Percentiles rank a stretch among this genome's conserved stretches.
phyloP scores from a whole-genome alignment of 129 eudicot genomes.

The Helianthus tuberosus region DNA sequence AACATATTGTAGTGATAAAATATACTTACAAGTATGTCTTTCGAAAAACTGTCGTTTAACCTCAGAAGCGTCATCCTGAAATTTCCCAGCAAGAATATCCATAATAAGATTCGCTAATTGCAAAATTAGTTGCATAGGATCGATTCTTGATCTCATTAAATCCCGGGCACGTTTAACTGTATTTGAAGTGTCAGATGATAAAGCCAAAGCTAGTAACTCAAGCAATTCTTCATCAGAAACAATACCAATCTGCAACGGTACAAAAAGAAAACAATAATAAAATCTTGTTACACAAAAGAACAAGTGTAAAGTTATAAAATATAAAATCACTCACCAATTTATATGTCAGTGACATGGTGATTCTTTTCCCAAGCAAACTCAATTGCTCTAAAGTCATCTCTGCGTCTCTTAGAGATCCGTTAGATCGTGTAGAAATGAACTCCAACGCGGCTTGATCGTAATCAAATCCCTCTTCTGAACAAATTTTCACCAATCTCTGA shows the following conservation, averaged over 20 bases:
- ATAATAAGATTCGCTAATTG: slow-evolving; percentile 91
- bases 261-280: background rate
- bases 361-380: slow-evolving; percentile 77
- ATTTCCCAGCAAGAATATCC: slow-evolving; percentile 94
- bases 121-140: slow-evolving; percentile 84
- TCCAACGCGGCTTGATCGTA: slow-evolving; percentile 72
- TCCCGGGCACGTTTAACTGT: slow-evolving; percentile 88
- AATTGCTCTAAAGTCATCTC: slow-evolving; percentile 98
- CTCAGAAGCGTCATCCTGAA: slow-evolving; percentile 58
- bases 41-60: slow-evolving; percentile 64
- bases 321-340: slow-evolving; percentile 74
- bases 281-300: background rate
- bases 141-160: slow-evolving; percentile 85
- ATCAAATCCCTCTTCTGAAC: slow-evolving; percentile 71
- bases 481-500: slow-evolving; percentile 52
- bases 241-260: slow-evolving; percentile 92
- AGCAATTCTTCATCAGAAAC: slow-evolving; percentile 94
- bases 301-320: background rate
- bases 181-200: slow-evolving; percentile 84
- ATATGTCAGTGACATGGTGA: slow-evolving; percentile 65
- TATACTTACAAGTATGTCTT: slow-evolving; percentile 65
- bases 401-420: slow-evolving; percentile 88
- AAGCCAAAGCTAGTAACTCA: slow-evolving; percentile 77
- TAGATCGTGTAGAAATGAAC: slow-evolving; percentile 71
- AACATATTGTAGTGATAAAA: background rate